Evolutionary conservation across 441 rosid genomes (phyloP), one percentile per base, ranked within the genome.

Genomic region (Euphorbia schlechtendalii): DNA sequence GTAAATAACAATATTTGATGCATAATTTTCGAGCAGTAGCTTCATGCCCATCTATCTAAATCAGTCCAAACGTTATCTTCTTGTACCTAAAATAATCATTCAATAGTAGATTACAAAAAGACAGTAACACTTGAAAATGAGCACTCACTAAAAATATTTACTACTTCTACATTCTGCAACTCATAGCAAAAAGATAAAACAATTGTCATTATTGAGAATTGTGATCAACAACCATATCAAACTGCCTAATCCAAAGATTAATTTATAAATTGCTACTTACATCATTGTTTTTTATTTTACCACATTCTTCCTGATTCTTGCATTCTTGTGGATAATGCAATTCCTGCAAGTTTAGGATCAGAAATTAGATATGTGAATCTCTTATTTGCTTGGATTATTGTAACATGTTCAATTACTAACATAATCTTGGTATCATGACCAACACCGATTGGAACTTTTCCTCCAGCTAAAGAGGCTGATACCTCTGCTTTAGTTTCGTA

Each of bases 291-390:
- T 80, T 79, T 67, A 86, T 86, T n/a, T n/a, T 66, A 84, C 59
- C 66, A 88, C 92, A 24, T 88, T 76, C 67, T 79, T 75, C 63
- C 90, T 94, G 14, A 87, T 89, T 77, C 73, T 86, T 20, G 96
- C 87, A 14, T 90, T 86, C 82, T 78, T 90, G 86, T 90, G 91
- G 36, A 90, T 86, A 66, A 90, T 90, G 66, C 93, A 88, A 62
- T 90, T 86, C 82, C 91, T 88, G 71, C 58, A 66, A 38, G 54
- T 72, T 22, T 45, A 21, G 30, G 32, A 63, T 46, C 51, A 22
- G 56, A 11, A 22, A 46, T 22, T 0, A 40, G 1, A 40, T 9
- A 40, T 40, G 11, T 40, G 45, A 64, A 48, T 4, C 18, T 15
- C 22, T 34, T 4, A 5, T 15, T 18, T 34, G 52, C 52, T 48